Conservation (phyloP, 768 basidiomycete genomes). For the Leccinum disarticulatum region DNA sequence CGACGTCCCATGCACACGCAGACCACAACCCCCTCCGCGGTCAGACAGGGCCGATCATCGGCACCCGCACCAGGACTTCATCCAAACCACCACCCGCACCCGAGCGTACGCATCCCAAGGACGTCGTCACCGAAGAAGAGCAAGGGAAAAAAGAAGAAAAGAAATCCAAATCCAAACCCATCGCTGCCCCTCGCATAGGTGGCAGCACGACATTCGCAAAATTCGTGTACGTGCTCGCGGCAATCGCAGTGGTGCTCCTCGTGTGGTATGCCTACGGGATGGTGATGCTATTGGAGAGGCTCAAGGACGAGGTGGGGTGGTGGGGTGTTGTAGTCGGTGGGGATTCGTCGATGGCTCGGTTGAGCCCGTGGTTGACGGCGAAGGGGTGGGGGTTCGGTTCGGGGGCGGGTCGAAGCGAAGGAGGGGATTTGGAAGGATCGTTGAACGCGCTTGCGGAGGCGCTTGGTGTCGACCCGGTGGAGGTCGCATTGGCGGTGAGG, state of each 20-base stretch:
- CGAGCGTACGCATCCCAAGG: not conserved
- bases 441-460: constrained; percentile 61
- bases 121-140: not conserved
- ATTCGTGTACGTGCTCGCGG: constrained; percentile 50
- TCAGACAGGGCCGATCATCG: constrained; percentile 16
- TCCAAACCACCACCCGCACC: constrained; percentile 1
- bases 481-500: constrained; percentile 63
- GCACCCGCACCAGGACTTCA: constrained; percentile 3
- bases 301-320: constrained; percentile 56
- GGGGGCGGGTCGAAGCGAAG: constrained; percentile 1
- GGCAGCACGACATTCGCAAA: constrained; percentile 20
- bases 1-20: constrained; percentile 6
- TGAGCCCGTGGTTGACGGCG: not conserved
- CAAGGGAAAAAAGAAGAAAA: not conserved
- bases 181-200: constrained; percentile 6
- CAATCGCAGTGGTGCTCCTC: constrained; percentile 41
- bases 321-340: constrained; percentile 36
- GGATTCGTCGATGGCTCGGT: not conserved
- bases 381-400: constrained; percentile 9
- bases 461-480: constrained; percentile 58
- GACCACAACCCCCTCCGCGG: constrained; percentile 20
- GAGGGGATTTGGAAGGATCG: constrained; percentile 47
- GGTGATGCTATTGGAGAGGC: constrained; percentile 44
- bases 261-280: constrained; percentile 54
- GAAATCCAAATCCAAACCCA: not conserved